Base-by-base conservation (phyloP, 2,329 filamentous ascomycete genomes). In the Metarhizium album region DNA sequence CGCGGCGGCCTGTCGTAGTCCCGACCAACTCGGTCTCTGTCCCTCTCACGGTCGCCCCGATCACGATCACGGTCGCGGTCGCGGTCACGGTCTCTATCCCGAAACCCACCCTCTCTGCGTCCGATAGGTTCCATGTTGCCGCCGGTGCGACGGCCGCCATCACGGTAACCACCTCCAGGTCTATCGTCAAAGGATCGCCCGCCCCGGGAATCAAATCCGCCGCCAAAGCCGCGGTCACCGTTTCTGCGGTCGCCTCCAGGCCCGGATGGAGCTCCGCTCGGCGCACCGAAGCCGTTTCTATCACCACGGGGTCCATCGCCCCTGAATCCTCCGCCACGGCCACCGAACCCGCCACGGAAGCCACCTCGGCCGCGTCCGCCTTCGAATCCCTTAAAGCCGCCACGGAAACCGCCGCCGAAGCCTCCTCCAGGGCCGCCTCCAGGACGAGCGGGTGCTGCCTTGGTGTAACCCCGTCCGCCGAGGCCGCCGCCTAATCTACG, bases 401-500 rank as follows among this genome's bases (percentile, higher is more conserved):
- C 69, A 23, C 68, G 64, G 57, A 68, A 71, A 13, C 64, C 60
- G 23, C 67, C 70, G 33, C 72, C 74, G 42, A 79, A 76, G 54
- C 79, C 76, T 45, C 78, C 77, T 48, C 80, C 80, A 56, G 82
- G 77, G 66, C 69, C 74, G 31, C 75, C 74, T 31, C 78, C 80
- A 50, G 78, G 80, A 9, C 79, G 75, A 53, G 76, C 85, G 56
- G 88, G 88, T 49, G 88, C 75, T 16, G 84, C 81, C 69, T 91
- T 94, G 52, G 91, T 97, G 69, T 97, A 97, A 57, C 88, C 87
- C 61, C 93, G 84, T 45, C 91, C 91, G 55, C 93, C 93, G 2
- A 96, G 80, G 45, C 93, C 93, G 57, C 93, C 93, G 52, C 91
- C 93, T 48, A 95, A 85, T 56, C 93, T 85, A 59, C 87, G 84